phyloP scores from a whole-genome alignment of 345 rosid genomes.

The Linum tenue region DNA sequence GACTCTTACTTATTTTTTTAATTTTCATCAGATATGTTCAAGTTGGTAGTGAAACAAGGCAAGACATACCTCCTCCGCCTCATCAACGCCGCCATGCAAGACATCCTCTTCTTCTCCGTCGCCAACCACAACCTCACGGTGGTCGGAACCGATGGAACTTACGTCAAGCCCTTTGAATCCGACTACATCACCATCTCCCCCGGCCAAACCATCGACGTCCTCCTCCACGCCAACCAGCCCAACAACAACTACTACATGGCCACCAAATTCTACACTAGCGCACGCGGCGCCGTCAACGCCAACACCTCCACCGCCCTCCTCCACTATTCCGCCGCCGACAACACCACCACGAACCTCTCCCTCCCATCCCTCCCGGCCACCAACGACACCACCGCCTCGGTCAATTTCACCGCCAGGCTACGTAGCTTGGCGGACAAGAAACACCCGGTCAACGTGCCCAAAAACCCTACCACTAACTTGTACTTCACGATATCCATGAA shows the following conservation, averaged over 20 bases:
- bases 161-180: constrained; percentile 16
- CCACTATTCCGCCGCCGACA: constrained; percentile 15
- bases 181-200: constrained; percentile 18
- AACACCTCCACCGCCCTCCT: constrained; percentile 23
- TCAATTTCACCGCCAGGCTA: not conserved
- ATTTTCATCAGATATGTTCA: not conserved
- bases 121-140: constrained; percentile 29
- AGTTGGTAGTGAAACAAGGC: not conserved
- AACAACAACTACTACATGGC: constrained; percentile 13
- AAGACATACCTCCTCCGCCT: constrained; percentile 32
- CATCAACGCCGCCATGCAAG: constrained; percentile 26
- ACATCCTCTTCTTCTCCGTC: constrained; percentile 24
- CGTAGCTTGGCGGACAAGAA: constrained; percentile 9
- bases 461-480: not conserved
- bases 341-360: not conserved
- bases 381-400: constrained; percentile 10
- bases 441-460: constrained; percentile 8
- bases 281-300: constrained; percentile 12
- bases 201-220: constrained; percentile 29
- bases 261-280: constrained; percentile 2
- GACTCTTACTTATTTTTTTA: too few relatives aligned
- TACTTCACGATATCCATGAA: not conserved
- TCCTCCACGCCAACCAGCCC: constrained; percentile 13
- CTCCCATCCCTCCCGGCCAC: constrained; percentile 9
- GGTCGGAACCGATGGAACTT: constrained; percentile 30